Percentiles rank a stretch among this genome's conserved stretches.
Conservation (phyloP, 139 green algal genomes). For the Chlorella sp. region DNA sequence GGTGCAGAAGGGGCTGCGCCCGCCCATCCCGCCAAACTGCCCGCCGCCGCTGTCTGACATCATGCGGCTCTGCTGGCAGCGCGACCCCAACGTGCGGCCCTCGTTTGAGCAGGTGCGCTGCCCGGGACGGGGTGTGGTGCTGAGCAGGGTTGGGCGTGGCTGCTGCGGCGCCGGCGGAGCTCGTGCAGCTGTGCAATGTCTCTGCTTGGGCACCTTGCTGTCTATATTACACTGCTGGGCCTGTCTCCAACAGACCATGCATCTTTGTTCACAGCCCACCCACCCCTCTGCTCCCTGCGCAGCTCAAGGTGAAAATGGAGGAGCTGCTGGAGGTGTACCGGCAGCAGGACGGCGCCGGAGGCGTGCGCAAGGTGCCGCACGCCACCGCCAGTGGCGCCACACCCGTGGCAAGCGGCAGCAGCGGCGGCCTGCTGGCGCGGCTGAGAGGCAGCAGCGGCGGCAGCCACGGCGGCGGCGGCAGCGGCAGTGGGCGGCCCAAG, state of each 20-base stretch:
- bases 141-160: too few relatives aligned
- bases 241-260: too few relatives aligned
- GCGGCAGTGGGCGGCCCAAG: background rate
- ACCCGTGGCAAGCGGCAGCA: background rate
- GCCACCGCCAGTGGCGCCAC: background rate
- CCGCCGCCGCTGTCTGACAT: constrained; percentile 75
- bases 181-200: too few relatives aligned
- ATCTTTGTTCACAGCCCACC: background rate
- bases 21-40: constrained; percentile 75
- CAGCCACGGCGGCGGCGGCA: background rate
- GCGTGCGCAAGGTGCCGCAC: constrained; percentile 3
- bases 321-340: constrained; percentile 56
- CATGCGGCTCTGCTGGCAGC: constrained; percentile 88
- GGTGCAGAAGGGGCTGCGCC: constrained; percentile 97
- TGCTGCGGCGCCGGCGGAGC: too few relatives aligned
- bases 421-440: constrained; percentile 28
- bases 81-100: constrained; percentile 50
- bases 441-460: constrained; percentile 14
- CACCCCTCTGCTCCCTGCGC: background rate
- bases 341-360: constrained; percentile 46
- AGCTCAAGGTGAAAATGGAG: constrained; percentile 60
- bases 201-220: too few relatives aligned
- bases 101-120: constrained; percentile 52
- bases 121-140: too few relatives aligned
- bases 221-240: too few relatives aligned